Percentiles rank a stretch among this genome's conserved stretches.
Conservation (phyloP, 306 rosid genomes). For the Vigna radiata region DNA sequence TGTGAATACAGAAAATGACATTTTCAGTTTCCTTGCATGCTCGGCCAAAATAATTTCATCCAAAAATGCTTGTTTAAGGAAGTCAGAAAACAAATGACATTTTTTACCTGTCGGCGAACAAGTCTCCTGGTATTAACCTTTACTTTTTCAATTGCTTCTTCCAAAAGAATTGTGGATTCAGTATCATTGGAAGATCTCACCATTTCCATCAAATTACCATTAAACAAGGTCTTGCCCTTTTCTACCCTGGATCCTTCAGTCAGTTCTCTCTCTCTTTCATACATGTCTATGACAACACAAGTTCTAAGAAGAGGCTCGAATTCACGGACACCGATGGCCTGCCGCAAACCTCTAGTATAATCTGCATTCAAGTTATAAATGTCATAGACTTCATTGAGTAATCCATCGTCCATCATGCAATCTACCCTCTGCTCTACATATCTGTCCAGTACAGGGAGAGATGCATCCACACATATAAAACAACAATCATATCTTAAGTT, state of each 20-base stretch:
- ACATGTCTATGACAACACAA: slow-evolving; percentile 40
- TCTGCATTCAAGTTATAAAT: slow-evolving; percentile 67
- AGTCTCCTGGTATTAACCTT: slow-evolving; percentile 84
- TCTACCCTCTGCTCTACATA: slow-evolving; percentile 89
- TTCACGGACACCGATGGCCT: slow-evolving; percentile 92
- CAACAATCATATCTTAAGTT: slow-evolving; percentile 80
- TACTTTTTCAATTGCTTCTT: slow-evolving; percentile 79
- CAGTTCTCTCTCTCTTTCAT: slow-evolving; percentile 36
- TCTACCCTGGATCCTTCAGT: slow-evolving; percentile 41
- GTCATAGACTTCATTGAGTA: slow-evolving; percentile 81
- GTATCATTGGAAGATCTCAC: slow-evolving; percentile 52
- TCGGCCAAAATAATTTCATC: slow-evolving; percentile 25
- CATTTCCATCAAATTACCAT: slow-evolving; percentile 54
- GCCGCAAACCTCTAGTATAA: slow-evolving; percentile 83
- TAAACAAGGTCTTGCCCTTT: slow-evolving; percentile 51
- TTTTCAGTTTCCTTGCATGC: slow-evolving; percentile 33
- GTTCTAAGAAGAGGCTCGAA: slow-evolving; percentile 66
- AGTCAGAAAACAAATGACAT: not conserved
- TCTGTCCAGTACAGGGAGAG: slow-evolving; percentile 77
- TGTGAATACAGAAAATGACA: slow-evolving; percentile 34
- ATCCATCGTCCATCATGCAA: slow-evolving; percentile 78
- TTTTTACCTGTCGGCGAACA: slow-evolving; percentile 82
- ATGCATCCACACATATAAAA: slow-evolving; percentile 79
- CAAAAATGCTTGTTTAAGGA: slow-evolving; percentile 24
- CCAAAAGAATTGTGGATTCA: slow-evolving; percentile 53